Evolutionary conservation across 2,329 filamentous ascomycete species (phyloP).

Genomic region (Dryadomyces quercus-mongolicae): DNA sequence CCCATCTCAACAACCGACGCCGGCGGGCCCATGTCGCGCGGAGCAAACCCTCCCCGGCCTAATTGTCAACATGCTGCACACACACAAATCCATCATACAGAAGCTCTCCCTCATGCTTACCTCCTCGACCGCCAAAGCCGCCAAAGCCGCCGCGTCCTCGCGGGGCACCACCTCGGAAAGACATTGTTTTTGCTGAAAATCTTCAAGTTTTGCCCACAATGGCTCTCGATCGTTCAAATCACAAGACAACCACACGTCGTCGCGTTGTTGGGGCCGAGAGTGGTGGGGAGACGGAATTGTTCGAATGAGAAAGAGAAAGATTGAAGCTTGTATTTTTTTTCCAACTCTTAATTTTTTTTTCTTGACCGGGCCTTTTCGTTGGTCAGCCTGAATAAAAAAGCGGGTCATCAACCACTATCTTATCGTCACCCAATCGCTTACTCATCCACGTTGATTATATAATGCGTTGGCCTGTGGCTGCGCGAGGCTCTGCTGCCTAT

Average conservation of each 20-base stretch:
- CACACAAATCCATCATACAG: neutral
- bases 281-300: neutral
- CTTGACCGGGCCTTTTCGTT: neutral
- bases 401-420: neutral
- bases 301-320: neutral
- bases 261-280: neutral
- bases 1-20: slow-evolving; percentile 71
- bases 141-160: slow-evolving; percentile 35
- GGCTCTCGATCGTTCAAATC: neutral
- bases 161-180: slow-evolving; percentile 40
- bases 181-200: slow-evolving; percentile 29
- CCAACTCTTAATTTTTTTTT: slow-evolving; percentile 1
- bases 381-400: neutral
- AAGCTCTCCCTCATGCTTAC: slow-evolving; percentile 19
- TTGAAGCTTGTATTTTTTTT: neutral
- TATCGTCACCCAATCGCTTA: neutral
- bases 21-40: slow-evolving; percentile 48
- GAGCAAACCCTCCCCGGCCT: slow-evolving; percentile 48
- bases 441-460: too few relatives aligned
- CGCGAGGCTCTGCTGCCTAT: too few relatives aligned
- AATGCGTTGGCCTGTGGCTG: too few relatives aligned
- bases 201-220: neutral
- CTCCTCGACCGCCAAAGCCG: slow-evolving; percentile 37
- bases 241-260: neutral
- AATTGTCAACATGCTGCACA: neutral